Percentiles rank a stretch among this genome's conserved stretches.
phyloP scores from a whole-genome alignment of 345 rosid genomes.

The Hibiscus mutabilis region DNA sequence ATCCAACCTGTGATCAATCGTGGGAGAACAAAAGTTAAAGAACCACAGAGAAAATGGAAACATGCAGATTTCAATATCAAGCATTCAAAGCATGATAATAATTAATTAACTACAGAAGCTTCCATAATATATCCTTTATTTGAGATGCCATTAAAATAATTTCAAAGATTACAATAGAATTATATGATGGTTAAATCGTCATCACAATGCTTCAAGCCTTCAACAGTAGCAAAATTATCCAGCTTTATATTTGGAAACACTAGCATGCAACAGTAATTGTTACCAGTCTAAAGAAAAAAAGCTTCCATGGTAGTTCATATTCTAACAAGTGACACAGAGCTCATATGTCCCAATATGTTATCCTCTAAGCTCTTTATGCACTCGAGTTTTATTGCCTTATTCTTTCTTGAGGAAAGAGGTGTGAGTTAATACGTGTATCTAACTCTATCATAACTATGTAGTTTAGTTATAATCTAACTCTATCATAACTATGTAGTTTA shows the following conservation, averaged over 20 bases:
- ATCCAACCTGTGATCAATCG: constrained; percentile 77
- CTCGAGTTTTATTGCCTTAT: background rate
- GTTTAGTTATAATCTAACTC: no score
- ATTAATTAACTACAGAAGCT: background rate
- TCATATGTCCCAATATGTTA: background rate
- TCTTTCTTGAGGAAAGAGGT: background rate
- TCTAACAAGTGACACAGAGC: background rate
- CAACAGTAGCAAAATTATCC: background rate
- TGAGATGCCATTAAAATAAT: background rate
- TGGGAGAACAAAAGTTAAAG: constrained; percentile 15
- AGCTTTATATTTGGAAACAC: background rate
- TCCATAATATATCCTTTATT: background rate
- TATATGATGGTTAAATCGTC: background rate
- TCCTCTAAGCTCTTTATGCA: background rate
- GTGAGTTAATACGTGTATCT: no score
- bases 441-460: no score
- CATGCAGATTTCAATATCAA: background rate
- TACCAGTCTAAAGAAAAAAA: background rate
- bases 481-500: no score
- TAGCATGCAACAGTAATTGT: background rate
- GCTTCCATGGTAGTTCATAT: background rate
- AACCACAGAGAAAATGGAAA: background rate
- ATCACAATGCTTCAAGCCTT: background rate
- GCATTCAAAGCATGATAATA: background rate
- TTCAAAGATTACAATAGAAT: background rate